phyloP scores from a whole-genome alignment of 2,329 filamentous ascomycete species.

The Zymoseptoria brevis region DNA sequence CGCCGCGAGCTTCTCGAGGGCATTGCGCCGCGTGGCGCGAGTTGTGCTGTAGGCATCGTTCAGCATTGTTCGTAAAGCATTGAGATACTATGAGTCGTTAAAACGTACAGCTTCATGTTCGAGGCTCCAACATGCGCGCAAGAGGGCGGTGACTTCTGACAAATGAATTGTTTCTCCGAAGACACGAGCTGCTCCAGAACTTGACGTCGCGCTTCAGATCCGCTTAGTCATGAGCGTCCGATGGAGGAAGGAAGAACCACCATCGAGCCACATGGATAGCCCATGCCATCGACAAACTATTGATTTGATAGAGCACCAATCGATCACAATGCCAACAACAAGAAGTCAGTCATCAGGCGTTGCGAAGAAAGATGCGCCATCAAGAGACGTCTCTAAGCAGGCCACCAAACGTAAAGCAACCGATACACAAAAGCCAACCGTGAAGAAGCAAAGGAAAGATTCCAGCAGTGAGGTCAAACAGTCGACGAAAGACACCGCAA shows the following conservation, averaged over 20 bases:
- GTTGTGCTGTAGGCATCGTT: constrained; percentile 17
- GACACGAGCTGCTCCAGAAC: background rate
- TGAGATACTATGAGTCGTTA: background rate
- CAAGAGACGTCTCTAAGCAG: background rate
- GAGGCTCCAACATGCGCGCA: background rate
- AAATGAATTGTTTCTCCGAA: background rate
- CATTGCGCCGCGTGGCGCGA: constrained; percentile 36
- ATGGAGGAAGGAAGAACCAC: too few relatives aligned
- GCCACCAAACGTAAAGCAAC: constrained; percentile 7
- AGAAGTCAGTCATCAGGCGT: background rate
- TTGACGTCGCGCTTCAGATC: background rate
- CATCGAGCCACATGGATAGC: too few relatives aligned
- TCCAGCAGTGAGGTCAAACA: constrained; percentile 2
- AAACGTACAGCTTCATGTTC: background rate
- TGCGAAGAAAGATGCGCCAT: background rate
- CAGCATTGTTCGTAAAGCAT: constrained; percentile 9
- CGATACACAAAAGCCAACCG: background rate
- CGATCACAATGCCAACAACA: background rate
- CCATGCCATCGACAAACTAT: too few relatives aligned
- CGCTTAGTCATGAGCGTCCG: too few relatives aligned
- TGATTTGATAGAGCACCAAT: too few relatives aligned
- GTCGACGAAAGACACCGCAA: background rate
- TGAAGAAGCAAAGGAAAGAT: constrained; percentile 9
- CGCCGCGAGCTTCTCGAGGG: constrained; percentile 44
- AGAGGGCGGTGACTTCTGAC: background rate